Evolutionary conservation across 2,329 filamentous ascomycete genomes (phyloP).

Genomic region (Fusarium stilboides): DNA sequence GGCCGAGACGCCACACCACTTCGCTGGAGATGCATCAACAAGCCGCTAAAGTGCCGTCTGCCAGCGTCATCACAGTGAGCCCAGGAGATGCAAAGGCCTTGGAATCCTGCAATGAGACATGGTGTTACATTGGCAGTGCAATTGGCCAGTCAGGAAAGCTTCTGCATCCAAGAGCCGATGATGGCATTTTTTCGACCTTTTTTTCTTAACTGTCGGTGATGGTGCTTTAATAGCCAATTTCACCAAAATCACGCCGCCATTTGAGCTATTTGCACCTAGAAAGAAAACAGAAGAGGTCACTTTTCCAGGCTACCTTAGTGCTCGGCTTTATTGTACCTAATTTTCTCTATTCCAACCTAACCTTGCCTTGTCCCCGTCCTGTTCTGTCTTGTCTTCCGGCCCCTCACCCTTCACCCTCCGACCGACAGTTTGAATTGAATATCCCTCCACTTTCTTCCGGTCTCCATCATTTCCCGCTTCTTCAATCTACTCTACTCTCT

Average conservation of each 20-base stretch:
- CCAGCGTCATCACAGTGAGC: conserved; percentile 12
- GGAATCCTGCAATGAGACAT: conserved; percentile 24
- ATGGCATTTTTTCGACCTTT: not conserved
- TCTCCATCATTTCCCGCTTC: conserved; percentile 42
- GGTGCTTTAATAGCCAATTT: conserved; percentile 14
- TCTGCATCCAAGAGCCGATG: not conserved
- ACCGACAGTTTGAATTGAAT: conserved; percentile 42
- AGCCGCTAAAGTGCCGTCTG: conserved; percentile 25
- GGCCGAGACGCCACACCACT: conserved; percentile 39
- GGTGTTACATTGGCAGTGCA: conserved; percentile 10
- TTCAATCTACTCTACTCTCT: conserved; percentile 16
- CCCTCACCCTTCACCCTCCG: conserved; percentile 26
- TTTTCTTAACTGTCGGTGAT: not conserved
- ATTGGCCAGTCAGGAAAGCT: conserved; percentile 29
- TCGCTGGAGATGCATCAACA: not conserved
- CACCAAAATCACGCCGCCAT: conserved; percentile 22
- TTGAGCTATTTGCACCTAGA: conserved; percentile 5
- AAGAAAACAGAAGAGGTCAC: conserved; percentile 1
- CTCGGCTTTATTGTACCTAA: conserved; percentile 25
- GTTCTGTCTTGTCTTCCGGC: conserved; percentile 1
- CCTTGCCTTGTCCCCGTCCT: too few relatives aligned
- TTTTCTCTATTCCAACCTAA: not conserved
- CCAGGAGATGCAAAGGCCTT: not conserved
- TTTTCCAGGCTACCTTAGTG: conserved; percentile 19
- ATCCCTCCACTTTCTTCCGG: conserved; percentile 43